phyloP scores from a whole-genome alignment of 2,329 filamentous ascomycete species.

The Thermoascus crustaceus region DNA sequence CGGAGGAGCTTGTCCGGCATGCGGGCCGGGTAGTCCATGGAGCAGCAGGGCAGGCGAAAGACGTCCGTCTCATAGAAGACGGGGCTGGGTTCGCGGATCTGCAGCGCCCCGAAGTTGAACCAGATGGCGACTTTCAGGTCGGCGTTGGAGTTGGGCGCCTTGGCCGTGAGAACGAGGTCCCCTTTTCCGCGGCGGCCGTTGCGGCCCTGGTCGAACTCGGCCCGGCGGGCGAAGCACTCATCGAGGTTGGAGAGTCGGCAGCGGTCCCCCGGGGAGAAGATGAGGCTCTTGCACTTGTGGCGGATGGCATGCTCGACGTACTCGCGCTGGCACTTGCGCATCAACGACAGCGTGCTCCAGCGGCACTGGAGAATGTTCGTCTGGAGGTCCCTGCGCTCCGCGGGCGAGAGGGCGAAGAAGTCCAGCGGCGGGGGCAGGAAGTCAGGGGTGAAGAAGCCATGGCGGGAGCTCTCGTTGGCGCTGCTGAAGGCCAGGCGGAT shows the following conservation, averaged over 20 bases:
- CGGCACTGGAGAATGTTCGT: constrained; percentile 27
- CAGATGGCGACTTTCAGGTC: constrained; percentile 28
- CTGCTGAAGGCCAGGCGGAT: constrained; percentile 37
- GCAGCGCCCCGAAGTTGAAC: constrained; percentile 30
- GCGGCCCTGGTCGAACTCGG: constrained; percentile 14
- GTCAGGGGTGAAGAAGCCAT: constrained; percentile 28
- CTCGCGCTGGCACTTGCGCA: constrained; percentile 32
- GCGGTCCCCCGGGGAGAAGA: constrained; percentile 19
- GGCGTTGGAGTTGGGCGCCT: constrained; percentile 5
- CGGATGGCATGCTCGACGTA: constrained; percentile 28
- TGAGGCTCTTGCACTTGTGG: constrained; percentile 20
- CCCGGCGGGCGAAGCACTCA: constrained; percentile 15
- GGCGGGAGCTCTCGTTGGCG: constrained; percentile 21
- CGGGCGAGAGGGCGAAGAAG: constrained; percentile 21
- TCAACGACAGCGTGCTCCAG: constrained; percentile 34
- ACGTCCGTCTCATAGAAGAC: constrained; percentile 24
- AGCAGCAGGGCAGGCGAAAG: constrained; percentile 28
- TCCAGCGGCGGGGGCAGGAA: constrained; percentile 31
- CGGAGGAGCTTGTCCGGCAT: constrained; percentile 33
- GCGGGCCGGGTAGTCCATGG: constrained; percentile 17
- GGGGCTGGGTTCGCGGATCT: constrained; percentile 21
- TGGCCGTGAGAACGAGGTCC: constrained; percentile 22
- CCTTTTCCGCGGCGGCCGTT: constrained; percentile 22
- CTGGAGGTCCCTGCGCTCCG: constrained; percentile 27
- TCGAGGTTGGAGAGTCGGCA: constrained; percentile 17